Conservation (phyloP, 23 red algal species). For the Pyropia haitanensis region DNA sequence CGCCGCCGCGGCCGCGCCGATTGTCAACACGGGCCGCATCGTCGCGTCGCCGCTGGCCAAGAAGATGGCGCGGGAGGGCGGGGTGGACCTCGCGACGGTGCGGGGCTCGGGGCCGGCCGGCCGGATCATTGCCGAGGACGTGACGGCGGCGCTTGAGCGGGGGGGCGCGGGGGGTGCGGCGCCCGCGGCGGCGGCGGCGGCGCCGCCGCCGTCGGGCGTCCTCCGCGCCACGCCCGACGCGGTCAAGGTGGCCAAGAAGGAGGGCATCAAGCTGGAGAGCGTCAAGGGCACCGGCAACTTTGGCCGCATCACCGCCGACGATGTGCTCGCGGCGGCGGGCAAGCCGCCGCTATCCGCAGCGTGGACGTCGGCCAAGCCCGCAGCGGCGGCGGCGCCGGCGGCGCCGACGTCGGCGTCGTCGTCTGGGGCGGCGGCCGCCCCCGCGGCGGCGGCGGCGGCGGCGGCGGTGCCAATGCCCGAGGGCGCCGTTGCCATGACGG, state of each 20-base stretch:
- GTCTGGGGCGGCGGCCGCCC: background rate
- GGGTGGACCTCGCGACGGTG: conserved; percentile 61
- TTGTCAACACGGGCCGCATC: conserved; percentile 67
- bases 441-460: conserved; percentile 9
- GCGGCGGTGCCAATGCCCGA: conserved; percentile 32
- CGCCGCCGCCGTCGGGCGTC: conserved; percentile 16
- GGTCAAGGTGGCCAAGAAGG: conserved; percentile 79
- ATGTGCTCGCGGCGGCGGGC: conserved; percentile 78
- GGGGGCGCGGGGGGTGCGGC: background rate
- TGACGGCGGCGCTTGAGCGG: conserved; percentile 17
- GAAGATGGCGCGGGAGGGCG: conserved; percentile 56
- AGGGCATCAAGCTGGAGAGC: conserved; percentile 54
- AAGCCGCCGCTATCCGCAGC: conserved; percentile 22
- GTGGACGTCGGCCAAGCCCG: conserved; percentile 2
- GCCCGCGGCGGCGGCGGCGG: conserved; percentile 7
- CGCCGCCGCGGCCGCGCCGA: conserved; percentile 1
- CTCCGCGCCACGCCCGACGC: conserved; percentile 72
- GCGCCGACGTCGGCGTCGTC: background rate
- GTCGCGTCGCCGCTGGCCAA: conserved; percentile 82
- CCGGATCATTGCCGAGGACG: conserved; percentile 66
- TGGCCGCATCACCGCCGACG: conserved; percentile 78
- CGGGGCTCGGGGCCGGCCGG: conserved; percentile 62
- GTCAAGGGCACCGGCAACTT: conserved; percentile 72
- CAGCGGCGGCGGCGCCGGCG: background rate
- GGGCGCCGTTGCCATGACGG: conserved; percentile 87